These are phyloP conservation scores for Zymoseptoria tritici DNA, from an alignment of 2,329 filamentous ascomycete genomes.

Conservation along the genomic window DNA sequence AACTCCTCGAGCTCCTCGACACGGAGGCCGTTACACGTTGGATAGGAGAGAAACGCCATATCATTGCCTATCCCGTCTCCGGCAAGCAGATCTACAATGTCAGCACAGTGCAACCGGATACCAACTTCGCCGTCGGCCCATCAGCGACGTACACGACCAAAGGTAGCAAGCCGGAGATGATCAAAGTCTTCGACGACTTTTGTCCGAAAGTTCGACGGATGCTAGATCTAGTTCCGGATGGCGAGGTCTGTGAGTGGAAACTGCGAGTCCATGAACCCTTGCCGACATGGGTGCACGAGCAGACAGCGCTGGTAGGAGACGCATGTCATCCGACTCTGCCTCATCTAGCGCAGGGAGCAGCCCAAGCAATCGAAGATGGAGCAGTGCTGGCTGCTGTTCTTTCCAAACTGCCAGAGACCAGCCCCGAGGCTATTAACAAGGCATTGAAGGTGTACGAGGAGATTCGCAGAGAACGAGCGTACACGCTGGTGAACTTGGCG, in stretches of 20 bases:
- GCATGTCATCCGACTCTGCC: constrained; percentile 58
- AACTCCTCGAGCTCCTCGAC: constrained; percentile 60
- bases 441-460: constrained; percentile 51
- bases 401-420: constrained; percentile 40
- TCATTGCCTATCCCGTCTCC: constrained; percentile 69
- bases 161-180: constrained; percentile 54
- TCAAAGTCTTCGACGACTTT: constrained; percentile 53
- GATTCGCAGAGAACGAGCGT: constrained; percentile 49
- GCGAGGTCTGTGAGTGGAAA: constrained; percentile 62
- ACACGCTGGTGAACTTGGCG: constrained; percentile 50
- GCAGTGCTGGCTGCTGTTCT: constrained; percentile 50
- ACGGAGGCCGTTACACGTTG: constrained; percentile 62
- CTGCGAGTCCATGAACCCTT: constrained; percentile 55
- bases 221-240: constrained; percentile 54
- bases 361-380: constrained; percentile 58
- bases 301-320: constrained; percentile 50
- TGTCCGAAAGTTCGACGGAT: constrained; percentile 54
- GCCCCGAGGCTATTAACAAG: constrained; percentile 42
- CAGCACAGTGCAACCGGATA: constrained; percentile 54
- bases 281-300: constrained; percentile 52
- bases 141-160: constrained; percentile 57
- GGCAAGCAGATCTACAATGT: constrained; percentile 62
- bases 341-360: constrained; percentile 57
- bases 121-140: constrained; percentile 51
- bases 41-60: constrained; percentile 68